These are phyloP conservation scores for Penicillium ochrochloron DNA, from an alignment of 495 filamentous ascomycete species.

Conservation along the genomic window DNA sequence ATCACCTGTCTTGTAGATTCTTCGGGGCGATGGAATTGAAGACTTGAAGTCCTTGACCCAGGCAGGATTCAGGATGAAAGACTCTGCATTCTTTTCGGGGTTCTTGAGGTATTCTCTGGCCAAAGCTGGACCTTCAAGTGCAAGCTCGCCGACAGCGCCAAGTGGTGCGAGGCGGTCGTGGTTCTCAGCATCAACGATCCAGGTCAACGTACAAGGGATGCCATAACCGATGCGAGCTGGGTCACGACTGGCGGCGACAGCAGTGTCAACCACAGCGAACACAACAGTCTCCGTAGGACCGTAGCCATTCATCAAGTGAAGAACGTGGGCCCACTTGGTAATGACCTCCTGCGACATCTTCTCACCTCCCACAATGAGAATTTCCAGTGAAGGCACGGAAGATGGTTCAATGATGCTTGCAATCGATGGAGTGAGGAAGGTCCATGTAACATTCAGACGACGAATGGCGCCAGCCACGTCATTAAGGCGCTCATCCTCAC, in stretches of 20 bases:
- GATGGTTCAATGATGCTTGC: slow-evolving; percentile 54
- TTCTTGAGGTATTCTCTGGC: slow-evolving; percentile 60
- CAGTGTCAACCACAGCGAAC: slow-evolving; percentile 42
- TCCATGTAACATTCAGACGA: slow-evolving; percentile 53
- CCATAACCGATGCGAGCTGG: slow-evolving; percentile 55
- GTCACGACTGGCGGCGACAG: slow-evolving; percentile 35
- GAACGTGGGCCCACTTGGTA: slow-evolving; percentile 56
- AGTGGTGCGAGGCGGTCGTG: slow-evolving; percentile 52
- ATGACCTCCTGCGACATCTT: slow-evolving; percentile 54
- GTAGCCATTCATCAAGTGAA: slow-evolving; percentile 60
- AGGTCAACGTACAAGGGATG: slow-evolving; percentile 50
- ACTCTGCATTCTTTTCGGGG: slow-evolving; percentile 52
- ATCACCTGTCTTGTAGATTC: slow-evolving; percentile 56
- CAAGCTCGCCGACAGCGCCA: slow-evolving; percentile 59
- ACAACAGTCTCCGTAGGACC: slow-evolving; percentile 60
- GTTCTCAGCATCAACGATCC: slow-evolving; percentile 59
- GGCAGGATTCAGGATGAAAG: slow-evolving; percentile 47
- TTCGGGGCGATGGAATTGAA: slow-evolving; percentile 29
- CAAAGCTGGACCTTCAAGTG: slow-evolving; percentile 53
- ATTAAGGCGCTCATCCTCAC: slow-evolving; percentile 58
- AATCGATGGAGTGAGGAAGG: slow-evolving; percentile 59
- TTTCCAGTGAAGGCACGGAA: slow-evolving; percentile 47
- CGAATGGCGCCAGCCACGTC: slow-evolving; percentile 54
- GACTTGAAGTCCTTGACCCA: slow-evolving; percentile 39
- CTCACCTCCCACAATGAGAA: slow-evolving; percentile 53